These are phyloP conservation scores for Cladorrhinum sp. DNA, from an alignment of 2,329 filamentous ascomycete species.

Conservation along the genomic window DNA sequence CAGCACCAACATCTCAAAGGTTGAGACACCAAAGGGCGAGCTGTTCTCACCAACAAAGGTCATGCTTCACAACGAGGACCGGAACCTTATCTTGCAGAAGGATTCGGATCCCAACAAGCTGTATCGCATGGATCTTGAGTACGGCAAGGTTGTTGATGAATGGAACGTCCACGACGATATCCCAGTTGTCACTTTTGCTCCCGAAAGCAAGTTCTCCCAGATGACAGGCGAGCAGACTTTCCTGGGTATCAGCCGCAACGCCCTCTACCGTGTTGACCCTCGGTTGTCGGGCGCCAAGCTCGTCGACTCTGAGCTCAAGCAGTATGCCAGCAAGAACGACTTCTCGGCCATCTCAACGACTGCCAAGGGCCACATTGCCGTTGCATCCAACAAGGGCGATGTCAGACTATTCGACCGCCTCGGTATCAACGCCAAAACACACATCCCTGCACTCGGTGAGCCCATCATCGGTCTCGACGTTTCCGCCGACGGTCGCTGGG, in stretches of 20 bases:
- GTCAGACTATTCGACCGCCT: slow-evolving; percentile 93
- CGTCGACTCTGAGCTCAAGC: slow-evolving; percentile 88
- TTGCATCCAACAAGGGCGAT: slow-evolving; percentile 96
- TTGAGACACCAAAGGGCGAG: slow-evolving; percentile 81
- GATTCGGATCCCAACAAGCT: slow-evolving; percentile 80
- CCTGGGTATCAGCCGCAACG: slow-evolving; percentile 87
- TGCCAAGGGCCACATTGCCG: slow-evolving; percentile 93
- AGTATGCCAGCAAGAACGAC: slow-evolving; percentile 95
- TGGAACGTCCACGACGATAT: slow-evolving; percentile 99
- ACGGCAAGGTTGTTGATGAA: slow-evolving; percentile 96
- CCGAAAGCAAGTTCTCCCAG: slow-evolving; percentile 96
- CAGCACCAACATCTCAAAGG: slow-evolving; percentile 94
- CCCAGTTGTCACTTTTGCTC: slow-evolving; percentile 84
- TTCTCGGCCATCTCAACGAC: slow-evolving; percentile 94
- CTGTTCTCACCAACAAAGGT: slow-evolving; percentile 94
- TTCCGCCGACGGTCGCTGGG: slow-evolving; percentile 92
- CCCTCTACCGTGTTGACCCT: slow-evolving; percentile 89
- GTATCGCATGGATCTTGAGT: slow-evolving; percentile 96
- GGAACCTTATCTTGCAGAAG: slow-evolving; percentile 86
- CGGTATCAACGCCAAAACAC: slow-evolving; percentile 95
- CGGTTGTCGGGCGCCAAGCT: slow-evolving; percentile 87
- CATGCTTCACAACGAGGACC: slow-evolving; percentile 90
- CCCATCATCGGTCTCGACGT: slow-evolving; percentile 93
- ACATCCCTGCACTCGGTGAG: slow-evolving; percentile 91
- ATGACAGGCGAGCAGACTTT: slow-evolving; percentile 96